phyloP scores from a whole-genome alignment of 148 eudicot species.

The Fagopyrum tataricum region DNA sequence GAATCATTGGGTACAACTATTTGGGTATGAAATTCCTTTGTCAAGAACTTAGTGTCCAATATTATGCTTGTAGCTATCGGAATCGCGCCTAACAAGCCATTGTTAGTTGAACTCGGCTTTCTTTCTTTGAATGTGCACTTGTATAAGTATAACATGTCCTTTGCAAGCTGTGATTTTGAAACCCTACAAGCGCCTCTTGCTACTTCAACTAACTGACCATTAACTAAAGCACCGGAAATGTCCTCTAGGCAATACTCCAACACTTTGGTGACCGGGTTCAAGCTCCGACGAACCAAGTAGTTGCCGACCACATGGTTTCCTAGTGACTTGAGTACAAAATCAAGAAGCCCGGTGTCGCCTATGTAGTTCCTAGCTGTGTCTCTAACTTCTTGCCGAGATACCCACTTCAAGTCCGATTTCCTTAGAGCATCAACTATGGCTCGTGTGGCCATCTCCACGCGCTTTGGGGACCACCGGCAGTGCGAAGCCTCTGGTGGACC shows the following conservation, averaged over 20 bases:
- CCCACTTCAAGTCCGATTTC: conserved; percentile 65
- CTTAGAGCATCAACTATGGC: conserved; percentile 86
- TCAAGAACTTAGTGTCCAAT: conserved; percentile 62
- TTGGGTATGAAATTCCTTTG: conserved; percentile 45
- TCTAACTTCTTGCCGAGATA: conserved; percentile 80
- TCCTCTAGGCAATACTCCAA: conserved; percentile 87
- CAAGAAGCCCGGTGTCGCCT: conserved; percentile 88
- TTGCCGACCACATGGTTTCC: conserved; percentile 91
- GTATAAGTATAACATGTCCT: conserved; percentile 56
- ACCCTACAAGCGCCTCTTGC: conserved; percentile 24
- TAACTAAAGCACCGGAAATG: conserved; percentile 29
- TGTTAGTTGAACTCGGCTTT: conserved; percentile 17
- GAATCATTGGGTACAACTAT: conserved; percentile 14
- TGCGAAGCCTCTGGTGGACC: conserved; percentile 48
- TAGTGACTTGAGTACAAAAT: conserved; percentile 89
- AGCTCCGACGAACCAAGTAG: conserved; percentile 77
- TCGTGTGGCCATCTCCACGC: conserved; percentile 89
- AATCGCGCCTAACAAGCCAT: conserved; percentile 31
- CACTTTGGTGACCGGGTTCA: conserved; percentile 93
- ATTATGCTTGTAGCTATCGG: conserved; percentile 74
- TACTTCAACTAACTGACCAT: not conserved
- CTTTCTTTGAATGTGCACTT: conserved; percentile 44
- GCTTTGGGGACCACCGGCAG: conserved; percentile 87
- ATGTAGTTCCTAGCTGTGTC: conserved; percentile 87
- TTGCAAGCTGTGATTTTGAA: conserved; percentile 53